phyloP scores from a whole-genome alignment of 257 asterid species.

The Linderniella brevidens region DNA sequence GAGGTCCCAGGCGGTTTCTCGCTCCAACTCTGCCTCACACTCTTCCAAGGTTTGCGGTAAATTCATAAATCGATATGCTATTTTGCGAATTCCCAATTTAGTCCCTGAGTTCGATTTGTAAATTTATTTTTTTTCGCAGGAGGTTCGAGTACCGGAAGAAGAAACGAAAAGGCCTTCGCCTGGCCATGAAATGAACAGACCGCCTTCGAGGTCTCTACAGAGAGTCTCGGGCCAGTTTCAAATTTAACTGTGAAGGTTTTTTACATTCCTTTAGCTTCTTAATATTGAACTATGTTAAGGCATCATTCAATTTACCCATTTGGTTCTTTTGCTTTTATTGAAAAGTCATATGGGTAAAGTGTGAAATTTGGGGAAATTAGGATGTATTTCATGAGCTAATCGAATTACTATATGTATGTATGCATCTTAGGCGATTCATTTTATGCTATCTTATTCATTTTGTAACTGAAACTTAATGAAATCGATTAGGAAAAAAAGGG shows the following conservation, averaged over 20 bases:
- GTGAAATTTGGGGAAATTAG: too few relatives aligned
- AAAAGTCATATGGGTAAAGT: too few relatives aligned
- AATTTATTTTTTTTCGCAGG: slow-evolving; percentile 2
- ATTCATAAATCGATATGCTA: neutral
- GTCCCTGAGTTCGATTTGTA: neutral
- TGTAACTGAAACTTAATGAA: too few relatives aligned
- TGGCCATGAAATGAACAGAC: slow-evolving; percentile 27
- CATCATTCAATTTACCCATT: too few relatives aligned
- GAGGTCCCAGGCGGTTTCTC: slow-evolving; percentile 36
- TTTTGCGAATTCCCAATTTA: neutral
- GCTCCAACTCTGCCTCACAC: slow-evolving; percentile 28
- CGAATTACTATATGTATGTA: too few relatives aligned
- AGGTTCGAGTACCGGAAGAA: slow-evolving; percentile 31
- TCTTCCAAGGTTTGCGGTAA: neutral
- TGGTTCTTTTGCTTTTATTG: too few relatives aligned
- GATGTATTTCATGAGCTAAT: too few relatives aligned
- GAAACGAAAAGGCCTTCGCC: slow-evolving; percentile 22
- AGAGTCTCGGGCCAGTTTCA: slow-evolving; percentile 53
- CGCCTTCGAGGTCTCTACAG: slow-evolving; percentile 53
- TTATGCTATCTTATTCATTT: too few relatives aligned
- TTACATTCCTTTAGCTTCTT: too few relatives aligned
- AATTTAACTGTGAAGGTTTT: slow-evolving; percentile 17
- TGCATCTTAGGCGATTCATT: too few relatives aligned
- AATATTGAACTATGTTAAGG: too few relatives aligned
- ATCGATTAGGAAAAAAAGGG: too few relatives aligned